Conservation (phyloP, 345 rosid species). For the Orychophragmus violaceus region DNA sequence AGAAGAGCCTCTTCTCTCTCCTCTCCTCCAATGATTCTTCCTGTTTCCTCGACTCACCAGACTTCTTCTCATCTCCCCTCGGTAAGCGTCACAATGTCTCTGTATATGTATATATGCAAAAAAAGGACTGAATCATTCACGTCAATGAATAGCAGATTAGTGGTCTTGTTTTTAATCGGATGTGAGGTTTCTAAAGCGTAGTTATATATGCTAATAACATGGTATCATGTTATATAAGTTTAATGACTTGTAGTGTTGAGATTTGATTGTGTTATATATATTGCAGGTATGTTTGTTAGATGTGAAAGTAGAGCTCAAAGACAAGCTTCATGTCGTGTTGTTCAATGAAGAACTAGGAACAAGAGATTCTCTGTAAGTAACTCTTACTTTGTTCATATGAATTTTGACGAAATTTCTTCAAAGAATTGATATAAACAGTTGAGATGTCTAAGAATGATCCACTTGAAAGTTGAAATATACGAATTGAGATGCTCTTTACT, state of each 20-base stretch:
- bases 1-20: constrained; percentile 65
- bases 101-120: constrained; percentile 1
- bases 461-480: background rate
- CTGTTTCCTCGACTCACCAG: constrained; percentile 37
- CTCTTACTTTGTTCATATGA: background rate
- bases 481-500: constrained; percentile 16
- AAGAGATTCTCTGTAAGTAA: constrained; percentile 79
- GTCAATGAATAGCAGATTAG: background rate
- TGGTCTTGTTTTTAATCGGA: background rate
- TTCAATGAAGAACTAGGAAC: constrained; percentile 72
- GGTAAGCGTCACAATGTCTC: constrained; percentile 36
- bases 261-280: constrained; percentile 1
- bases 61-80: constrained; percentile 35
- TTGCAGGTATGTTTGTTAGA: constrained; percentile 49
- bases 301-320: constrained; percentile 51
- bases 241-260: background rate
- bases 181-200: background rate
- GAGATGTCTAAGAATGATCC: constrained; percentile 18
- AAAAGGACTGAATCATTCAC: constrained; percentile 4
- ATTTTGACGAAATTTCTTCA: too few species aligned
- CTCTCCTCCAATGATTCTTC: constrained; percentile 36
- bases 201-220: background rate
- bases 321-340: constrained; percentile 57
- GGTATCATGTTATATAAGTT: background rate
- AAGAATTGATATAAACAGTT: too few species aligned